These are phyloP conservation scores for Clausena lansium DNA, from an alignment of 345 rosid genomes.

Conservation along the genomic window DNA sequence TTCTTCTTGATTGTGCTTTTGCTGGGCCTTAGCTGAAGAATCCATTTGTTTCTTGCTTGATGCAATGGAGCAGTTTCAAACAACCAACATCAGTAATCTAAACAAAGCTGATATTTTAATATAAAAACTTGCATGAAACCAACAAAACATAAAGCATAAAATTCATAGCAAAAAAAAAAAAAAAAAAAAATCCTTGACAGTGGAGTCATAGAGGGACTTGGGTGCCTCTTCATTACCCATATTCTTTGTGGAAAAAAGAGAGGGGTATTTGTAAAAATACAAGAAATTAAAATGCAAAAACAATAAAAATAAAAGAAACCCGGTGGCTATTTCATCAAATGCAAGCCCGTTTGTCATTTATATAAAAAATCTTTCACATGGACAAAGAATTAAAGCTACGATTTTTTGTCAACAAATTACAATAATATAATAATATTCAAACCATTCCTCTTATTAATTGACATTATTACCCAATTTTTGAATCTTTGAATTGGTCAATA, in stretches of 20 bases:
- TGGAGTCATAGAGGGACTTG: too few relatives aligned
- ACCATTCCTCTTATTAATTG: neutral
- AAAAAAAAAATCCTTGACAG: too few relatives aligned
- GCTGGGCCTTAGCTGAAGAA: neutral
- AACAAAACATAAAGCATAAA: neutral
- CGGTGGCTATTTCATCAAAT: conserved; percentile 21
- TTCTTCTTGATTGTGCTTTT: neutral
- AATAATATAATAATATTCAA: neutral
- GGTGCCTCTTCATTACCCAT: conserved; percentile 43
- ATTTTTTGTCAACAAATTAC: neutral
- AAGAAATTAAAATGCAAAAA: too few relatives aligned
- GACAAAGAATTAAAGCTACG: neutral
- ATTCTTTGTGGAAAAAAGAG: conserved; percentile 23
- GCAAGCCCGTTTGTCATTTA: neutral
- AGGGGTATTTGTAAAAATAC: too few relatives aligned
- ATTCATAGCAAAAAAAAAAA: neutral
- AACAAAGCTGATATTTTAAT: too few relatives aligned
- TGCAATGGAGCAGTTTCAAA: too few relatives aligned
- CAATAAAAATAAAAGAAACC: too few relatives aligned
- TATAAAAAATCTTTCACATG: neutral
- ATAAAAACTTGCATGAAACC: neutral
- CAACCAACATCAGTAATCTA: too few relatives aligned
- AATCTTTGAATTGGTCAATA: neutral
- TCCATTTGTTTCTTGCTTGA: neutral
- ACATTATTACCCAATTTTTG: neutral